Percentiles rank a stretch among this genome's conserved stretches.
Conservation (phyloP, 2,329 filamentous ascomycete species). For the Chalaropsis thielavioides region DNA sequence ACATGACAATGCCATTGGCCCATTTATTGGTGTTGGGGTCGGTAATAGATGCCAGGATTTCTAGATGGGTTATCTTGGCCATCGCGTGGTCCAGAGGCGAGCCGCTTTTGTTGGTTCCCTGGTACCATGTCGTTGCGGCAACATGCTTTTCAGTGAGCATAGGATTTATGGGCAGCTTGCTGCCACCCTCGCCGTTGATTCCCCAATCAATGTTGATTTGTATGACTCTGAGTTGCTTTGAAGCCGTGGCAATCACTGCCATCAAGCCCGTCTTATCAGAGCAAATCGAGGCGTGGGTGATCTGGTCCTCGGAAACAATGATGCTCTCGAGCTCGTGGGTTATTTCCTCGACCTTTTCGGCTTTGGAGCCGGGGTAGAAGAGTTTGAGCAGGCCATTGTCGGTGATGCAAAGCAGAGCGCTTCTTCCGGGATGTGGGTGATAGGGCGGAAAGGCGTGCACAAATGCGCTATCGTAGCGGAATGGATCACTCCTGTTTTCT, state of each 20-base stretch:
- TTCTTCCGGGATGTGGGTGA: constrained; percentile 56
- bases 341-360: constrained; percentile 51
- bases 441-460: constrained; percentile 54
- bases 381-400: constrained; percentile 59
- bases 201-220: constrained; percentile 65
- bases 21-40: constrained; percentile 42
- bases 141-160: constrained; percentile 41
- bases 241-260: constrained; percentile 52
- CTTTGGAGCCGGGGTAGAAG: constrained; percentile 61
- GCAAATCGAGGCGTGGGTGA: constrained; percentile 64
- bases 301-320: constrained; percentile 55
- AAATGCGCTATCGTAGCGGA: constrained; percentile 50
- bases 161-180: constrained; percentile 35
- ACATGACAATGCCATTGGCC: constrained; percentile 15
- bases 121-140: constrained; percentile 43
- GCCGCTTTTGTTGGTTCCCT: constrained; percentile 30
- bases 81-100: constrained; percentile 36
- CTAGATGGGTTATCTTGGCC: constrained; percentile 56
- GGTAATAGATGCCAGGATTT: constrained; percentile 53
- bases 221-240: constrained; percentile 59
- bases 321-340: constrained; percentile 61
- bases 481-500: constrained; percentile 41
- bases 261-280: constrained; percentile 59
- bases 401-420: constrained; percentile 63
- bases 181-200: constrained; percentile 40